Evolutionary conservation across 345 rosid genomes (phyloP).

Genomic region (Camelina hispida): DNA sequence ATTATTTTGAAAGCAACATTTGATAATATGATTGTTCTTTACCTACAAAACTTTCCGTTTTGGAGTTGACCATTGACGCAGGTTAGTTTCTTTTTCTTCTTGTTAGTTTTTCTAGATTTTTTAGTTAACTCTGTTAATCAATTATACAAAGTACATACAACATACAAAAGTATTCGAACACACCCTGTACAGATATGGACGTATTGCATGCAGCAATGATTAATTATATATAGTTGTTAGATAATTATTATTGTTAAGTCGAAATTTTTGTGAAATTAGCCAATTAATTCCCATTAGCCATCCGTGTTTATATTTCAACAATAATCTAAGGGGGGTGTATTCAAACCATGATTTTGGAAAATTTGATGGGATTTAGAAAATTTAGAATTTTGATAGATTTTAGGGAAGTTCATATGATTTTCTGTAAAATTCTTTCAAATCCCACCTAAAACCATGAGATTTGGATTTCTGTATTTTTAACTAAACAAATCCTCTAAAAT

Average conservation of each 20-base stretch:
- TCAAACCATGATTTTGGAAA: too few species aligned
- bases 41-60: not conserved
- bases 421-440: too few species aligned
- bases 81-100: too few species aligned
- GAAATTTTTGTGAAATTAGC: not conserved
- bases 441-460: too few species aligned
- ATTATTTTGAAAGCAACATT: not conserved
- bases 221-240: not conserved
- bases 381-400: too few species aligned
- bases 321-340: too few species aligned
- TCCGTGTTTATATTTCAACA: too few species aligned
- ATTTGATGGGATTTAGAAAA: too few species aligned
- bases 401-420: too few species aligned
- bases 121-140: not conserved
- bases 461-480: too few species aligned
- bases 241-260: not conserved
- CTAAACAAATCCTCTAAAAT: too few species aligned
- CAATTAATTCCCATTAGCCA: too few species aligned
- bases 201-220: constrained; percentile 17
- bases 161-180: constrained; percentile 6
- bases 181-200: not conserved
- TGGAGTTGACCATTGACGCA: not conserved
- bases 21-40: not conserved
- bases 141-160: not conserved
- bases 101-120: not conserved